Percentiles rank a stretch among this genome's conserved stretches.
Evolutionary conservation across 2,329 filamentous ascomycete species (phyloP).

Genomic region (Fusarium sp.): DNA sequence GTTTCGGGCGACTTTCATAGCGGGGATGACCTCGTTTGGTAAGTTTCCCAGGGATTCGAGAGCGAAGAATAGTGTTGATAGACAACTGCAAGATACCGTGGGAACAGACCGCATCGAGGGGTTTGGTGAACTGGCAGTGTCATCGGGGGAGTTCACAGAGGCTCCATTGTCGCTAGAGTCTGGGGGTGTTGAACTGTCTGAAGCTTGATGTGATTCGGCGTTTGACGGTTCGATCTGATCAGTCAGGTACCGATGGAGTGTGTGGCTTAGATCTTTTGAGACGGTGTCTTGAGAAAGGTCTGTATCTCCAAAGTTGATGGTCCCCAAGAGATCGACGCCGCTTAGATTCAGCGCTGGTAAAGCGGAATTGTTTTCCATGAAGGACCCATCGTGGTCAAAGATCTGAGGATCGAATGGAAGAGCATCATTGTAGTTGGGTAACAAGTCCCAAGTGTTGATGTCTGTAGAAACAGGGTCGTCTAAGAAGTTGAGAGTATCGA

Average conservation of each 20-base stretch:
- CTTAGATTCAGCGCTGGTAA: conserved; percentile 35
- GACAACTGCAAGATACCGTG: conserved; percentile 58
- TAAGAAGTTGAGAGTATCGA: conserved; percentile 52
- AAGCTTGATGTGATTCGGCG: conserved; percentile 12
- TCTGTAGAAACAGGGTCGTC: conserved; percentile 43
- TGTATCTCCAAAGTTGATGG: conserved; percentile 50
- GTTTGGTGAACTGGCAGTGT: conserved; percentile 2
- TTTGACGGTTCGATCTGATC: conserved; percentile 34
- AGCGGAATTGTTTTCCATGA: conserved; percentile 2
- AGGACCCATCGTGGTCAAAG: conserved; percentile 16
- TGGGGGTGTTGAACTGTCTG: conserved; percentile 36
- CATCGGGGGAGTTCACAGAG: conserved; percentile 32
- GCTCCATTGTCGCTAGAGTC: conserved; percentile 42
- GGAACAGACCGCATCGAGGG: conserved; percentile 43
- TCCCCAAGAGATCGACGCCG: conserved; percentile 47
- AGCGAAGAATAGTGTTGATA: conserved; percentile 61
- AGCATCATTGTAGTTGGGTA: conserved; percentile 44
- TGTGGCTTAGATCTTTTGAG: conserved; percentile 47
- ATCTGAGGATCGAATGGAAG: conserved; percentile 33
- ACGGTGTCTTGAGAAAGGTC: conserved; percentile 42
- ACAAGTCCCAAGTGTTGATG: conserved; percentile 53
- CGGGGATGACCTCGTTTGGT: conserved; percentile 57
- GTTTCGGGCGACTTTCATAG: conserved; percentile 60
- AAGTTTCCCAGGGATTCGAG: conserved; percentile 62
- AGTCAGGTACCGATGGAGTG: conserved; percentile 43